Base-by-base conservation (phyloP, 202 grass and related monocot genomes). In the Zoysia matrella region DNA sequence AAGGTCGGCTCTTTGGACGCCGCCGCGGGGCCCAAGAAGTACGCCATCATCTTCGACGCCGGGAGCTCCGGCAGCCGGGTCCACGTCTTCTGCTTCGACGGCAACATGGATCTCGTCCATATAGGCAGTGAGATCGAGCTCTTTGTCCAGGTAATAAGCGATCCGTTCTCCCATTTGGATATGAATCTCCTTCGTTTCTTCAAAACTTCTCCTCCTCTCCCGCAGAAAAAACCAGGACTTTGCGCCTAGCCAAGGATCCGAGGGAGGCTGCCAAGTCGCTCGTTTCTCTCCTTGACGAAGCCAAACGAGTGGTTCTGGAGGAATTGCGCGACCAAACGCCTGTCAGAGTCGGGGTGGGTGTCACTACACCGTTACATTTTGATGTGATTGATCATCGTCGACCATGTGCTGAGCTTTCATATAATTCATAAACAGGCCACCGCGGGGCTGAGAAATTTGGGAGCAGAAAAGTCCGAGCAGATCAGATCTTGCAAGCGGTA, bases 401-500 rank as follows among this genome's bases (percentile, higher is more conserved):
- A 18, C 65, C 1, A 5, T 82, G 54, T 67, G 72, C 70, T 87
- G 43, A 78, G 48, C 60, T 78, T 77, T 11, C 10, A 30, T 30
- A 30, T 75, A 4, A 30, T 85, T 42, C 52, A 36, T 44, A 4
- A 5, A 30, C 77, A 98, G 92, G 95, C 92, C 3, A 98, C 92
- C 2, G 95, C 95, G 4, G 95, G 95, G 54, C 72, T 98, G 13
- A 91, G 95, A 89, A 86, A 91, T 14, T 86, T 98, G 87, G 95
- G 95, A 52, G 2, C 85, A 71, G 77, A 90, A 45, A 98, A 88
- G 52, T 91, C 92, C 36, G 92, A 98, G 51, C 61, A 88, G 51
- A 95, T 98, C 61, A 88, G 51, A 95, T 98, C 71, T 83, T 98
- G 80, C 85, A 98, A 93, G 95, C 87, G 67, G 95, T 98, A 91